Conservation (phyloP, 2,329 filamentous ascomycete genomes). For the Penicillium sp. region DNA sequence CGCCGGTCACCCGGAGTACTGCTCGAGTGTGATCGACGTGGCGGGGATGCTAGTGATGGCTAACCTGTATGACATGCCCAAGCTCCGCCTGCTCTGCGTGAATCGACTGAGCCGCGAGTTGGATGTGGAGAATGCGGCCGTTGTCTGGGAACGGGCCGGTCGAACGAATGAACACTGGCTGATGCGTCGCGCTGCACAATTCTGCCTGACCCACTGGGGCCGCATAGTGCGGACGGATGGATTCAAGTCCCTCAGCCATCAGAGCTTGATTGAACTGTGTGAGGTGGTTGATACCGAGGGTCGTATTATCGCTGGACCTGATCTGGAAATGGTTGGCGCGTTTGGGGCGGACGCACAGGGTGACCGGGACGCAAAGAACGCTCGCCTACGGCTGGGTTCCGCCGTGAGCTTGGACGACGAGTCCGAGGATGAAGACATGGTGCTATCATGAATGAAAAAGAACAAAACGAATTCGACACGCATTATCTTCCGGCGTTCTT, state of each 20-base stretch:
- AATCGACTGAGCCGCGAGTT: slow-evolving; percentile 87
- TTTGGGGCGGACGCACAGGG: slow-evolving; percentile 53
- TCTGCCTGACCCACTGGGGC: slow-evolving; percentile 93
- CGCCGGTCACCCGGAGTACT: slow-evolving; percentile 58
- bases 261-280: slow-evolving; percentile 83
- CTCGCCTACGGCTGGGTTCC: slow-evolving; percentile 29
- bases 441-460: slow-evolving; percentile 40
- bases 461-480: slow-evolving; percentile 22
- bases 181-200: slow-evolving; percentile 80
- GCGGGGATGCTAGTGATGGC: slow-evolving; percentile 96
- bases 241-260: slow-evolving; percentile 77
- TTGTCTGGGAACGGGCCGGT: slow-evolving; percentile 92
- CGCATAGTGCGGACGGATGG: slow-evolving; percentile 86
- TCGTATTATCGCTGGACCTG: slow-evolving; percentile 84
- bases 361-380: slow-evolving; percentile 33
- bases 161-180: slow-evolving; percentile 93
- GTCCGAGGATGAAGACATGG: slow-evolving; percentile 52
- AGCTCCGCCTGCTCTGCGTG: slow-evolving; percentile 85
- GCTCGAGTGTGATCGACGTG: slow-evolving; percentile 73
- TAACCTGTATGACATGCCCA: slow-evolving; percentile 96
- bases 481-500: slow-evolving; percentile 19
- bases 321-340: slow-evolving; percentile 65
- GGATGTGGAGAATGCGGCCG: slow-evolving; percentile 90
- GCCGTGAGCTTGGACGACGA: slow-evolving; percentile 45
- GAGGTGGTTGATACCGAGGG: slow-evolving; percentile 93